Evolutionary conservation across 1,284 basidiomycete species (phyloP), one percentile per base, ranked within the genome.

Genomic region (Fistulinella cinereoalba): DNA sequence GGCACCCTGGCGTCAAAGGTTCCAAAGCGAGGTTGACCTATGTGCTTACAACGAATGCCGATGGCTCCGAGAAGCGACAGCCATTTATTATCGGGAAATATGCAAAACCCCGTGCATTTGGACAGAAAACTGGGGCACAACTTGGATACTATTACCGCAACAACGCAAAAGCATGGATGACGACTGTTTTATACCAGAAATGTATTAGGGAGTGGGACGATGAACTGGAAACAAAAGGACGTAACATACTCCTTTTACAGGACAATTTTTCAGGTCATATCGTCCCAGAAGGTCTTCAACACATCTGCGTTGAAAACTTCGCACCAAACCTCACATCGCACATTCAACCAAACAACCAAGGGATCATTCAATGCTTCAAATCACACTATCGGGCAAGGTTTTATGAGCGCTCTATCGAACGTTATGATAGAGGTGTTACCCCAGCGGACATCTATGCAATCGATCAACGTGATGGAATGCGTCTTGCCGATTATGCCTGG

Each of bases 401-500:
- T 12, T 32, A 44, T 11, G 1, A 31, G 0, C 3, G 5, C 10
- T 11, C 34, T 5, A 36, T 44, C 8, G 23, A 47, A 4, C 11
- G 1, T 4, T 70, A 72, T 44, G 60, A 71, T 27, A 15, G 24
- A 29, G 57, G 52, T 11, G 40, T 58, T 2, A 55, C 57, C 1
- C 53, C 61, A 13, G 21, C 46, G 1, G 5, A 66, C 11, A 64
- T 69, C 40, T 70, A 69, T 39, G 12, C 61, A 2, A 67, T 71
- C 37, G 53, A 70, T 41, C 62, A 68, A 21, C 61, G 70, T 3
- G 37, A 61, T 16, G 66, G 53, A 3, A 69, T 69, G 64, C 44
- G 24, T 0, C 29, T 69, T 12, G 60, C 64, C 5, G 25, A 53
- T 12, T 19, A 44, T 12, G 40, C 46, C 2, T 53, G 52, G 51